phyloP scores from a whole-genome alignment of 2,329 filamentous ascomycete species.

The Arthroderma sp. region DNA sequence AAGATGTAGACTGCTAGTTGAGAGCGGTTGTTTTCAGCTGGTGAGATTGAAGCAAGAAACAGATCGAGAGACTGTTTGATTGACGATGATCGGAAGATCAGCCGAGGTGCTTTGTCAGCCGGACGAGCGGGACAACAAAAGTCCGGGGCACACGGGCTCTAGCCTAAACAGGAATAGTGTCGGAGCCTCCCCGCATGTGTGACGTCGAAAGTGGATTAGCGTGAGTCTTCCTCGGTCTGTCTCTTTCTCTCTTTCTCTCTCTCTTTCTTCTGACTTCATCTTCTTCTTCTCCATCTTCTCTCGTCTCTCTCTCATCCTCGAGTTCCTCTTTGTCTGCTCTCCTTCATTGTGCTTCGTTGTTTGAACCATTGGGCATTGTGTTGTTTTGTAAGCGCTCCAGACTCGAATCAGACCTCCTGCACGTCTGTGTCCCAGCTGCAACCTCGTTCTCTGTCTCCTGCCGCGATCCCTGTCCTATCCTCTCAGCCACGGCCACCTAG shows the following conservation, averaged over 20 bases:
- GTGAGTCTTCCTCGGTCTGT: background rate
- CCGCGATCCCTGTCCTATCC: background rate
- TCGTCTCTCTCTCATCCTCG: background rate
- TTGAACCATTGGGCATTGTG: background rate
- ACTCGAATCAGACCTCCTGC: background rate
- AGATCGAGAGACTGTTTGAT: no score
- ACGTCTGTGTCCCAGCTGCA: background rate
- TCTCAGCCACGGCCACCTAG: background rate
- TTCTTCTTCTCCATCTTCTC: slow-evolving; percentile 5
- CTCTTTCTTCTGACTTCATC: slow-evolving; percentile 1
- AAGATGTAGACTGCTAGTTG: background rate
- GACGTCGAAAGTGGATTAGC: background rate
- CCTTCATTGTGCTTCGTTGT: background rate
- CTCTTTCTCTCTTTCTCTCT: background rate
- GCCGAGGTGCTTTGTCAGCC: background rate
- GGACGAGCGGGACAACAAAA: background rate
- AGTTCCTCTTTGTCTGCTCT: background rate
- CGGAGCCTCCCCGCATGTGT: background rate
- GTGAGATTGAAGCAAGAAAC: no score
- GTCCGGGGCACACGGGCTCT: background rate
- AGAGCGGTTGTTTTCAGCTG: background rate
- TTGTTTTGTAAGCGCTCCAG: background rate
- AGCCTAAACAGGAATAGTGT: slow-evolving; percentile 1
- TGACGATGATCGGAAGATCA: no score
- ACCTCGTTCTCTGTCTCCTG: background rate